Evolutionary conservation across 345 rosid genomes (phyloP).

Genomic region (Bruguiera parviflora): DNA sequence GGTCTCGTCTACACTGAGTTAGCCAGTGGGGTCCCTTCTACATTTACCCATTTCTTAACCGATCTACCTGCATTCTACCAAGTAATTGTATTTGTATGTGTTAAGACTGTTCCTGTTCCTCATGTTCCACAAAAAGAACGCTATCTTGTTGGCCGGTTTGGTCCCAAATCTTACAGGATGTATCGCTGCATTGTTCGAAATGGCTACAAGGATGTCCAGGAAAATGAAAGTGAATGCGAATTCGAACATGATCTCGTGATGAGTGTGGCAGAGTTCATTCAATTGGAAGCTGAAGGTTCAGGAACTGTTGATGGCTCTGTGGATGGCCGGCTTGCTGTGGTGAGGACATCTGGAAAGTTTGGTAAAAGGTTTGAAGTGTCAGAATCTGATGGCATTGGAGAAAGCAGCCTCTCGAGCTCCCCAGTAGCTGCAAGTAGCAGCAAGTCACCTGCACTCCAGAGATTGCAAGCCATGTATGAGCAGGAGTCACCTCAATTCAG

Average conservation of each 20-base stretch:
- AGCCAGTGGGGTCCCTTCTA: slow-evolving; percentile 72
- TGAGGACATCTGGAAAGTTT: slow-evolving; percentile 68
- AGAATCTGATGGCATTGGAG: slow-evolving; percentile 36
- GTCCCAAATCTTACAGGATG: slow-evolving; percentile 83
- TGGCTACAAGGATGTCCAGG: slow-evolving; percentile 82
- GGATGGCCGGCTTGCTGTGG: slow-evolving; percentile 77
- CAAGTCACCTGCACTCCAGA: slow-evolving; percentile 56
- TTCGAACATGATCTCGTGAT: slow-evolving; percentile 78
- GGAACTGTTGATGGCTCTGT: slow-evolving; percentile 47
- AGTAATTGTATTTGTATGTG: slow-evolving; percentile 79
- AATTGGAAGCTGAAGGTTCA: slow-evolving; percentile 75
- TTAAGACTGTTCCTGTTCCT: slow-evolving; percentile 82
- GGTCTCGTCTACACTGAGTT: slow-evolving; percentile 85
- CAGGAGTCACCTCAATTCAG: slow-evolving; percentile 53
- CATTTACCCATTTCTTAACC: slow-evolving; percentile 77
- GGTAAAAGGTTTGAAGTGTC: slow-evolving; percentile 61
- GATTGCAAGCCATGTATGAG: slow-evolving; percentile 56
- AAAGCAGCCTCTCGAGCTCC: slow-evolving; percentile 39
- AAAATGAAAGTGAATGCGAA: slow-evolving; percentile 50
- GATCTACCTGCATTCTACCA: slow-evolving; percentile 89
- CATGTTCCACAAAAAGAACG: slow-evolving; percentile 74
- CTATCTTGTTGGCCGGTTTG: slow-evolving; percentile 82
- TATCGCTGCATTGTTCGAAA: slow-evolving; percentile 86
- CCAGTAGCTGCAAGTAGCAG: slow-evolving; percentile 45
- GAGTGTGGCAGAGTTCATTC: slow-evolving; percentile 92